These are phyloP conservation scores for Phaeosphaeriaceae sp. DNA, from an alignment of 2,329 filamentous ascomycete species.

Conservation along the genomic window DNA sequence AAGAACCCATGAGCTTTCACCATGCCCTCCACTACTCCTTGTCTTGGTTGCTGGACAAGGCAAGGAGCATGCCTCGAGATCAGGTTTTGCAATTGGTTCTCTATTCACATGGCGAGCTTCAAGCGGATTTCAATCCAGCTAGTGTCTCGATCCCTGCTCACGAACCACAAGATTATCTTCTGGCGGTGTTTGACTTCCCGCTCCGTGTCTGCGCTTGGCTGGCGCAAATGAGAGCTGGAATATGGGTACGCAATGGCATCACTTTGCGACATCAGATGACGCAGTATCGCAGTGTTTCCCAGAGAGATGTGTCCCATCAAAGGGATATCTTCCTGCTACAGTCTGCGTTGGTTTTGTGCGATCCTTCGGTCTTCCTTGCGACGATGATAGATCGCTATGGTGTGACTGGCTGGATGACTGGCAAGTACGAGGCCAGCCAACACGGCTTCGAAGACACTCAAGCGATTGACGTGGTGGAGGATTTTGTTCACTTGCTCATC, in stretches of 20 bases:
- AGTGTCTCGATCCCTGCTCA: slow-evolving; percentile 68
- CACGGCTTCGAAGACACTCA: slow-evolving; percentile 84
- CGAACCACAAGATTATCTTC: slow-evolving; percentile 77
- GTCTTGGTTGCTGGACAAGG: slow-evolving; percentile 94
- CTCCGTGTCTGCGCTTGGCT: slow-evolving; percentile 94
- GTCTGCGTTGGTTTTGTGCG: slow-evolving; percentile 84
- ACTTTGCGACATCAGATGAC: slow-evolving; percentile 94
- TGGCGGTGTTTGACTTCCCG: slow-evolving; percentile 91
- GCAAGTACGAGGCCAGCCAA: slow-evolving; percentile 70
- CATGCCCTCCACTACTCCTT: slow-evolving; percentile 95
- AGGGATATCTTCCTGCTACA: slow-evolving; percentile 94
- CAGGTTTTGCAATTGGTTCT: slow-evolving; percentile 72
- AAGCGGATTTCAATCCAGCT: slow-evolving; percentile 64
- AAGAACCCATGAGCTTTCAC: slow-evolving; percentile 94
- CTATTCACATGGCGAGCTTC: slow-evolving; percentile 75
- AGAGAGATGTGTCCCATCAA: slow-evolving; percentile 91
- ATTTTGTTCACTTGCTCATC: slow-evolving; percentile 93
- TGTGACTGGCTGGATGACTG: slow-evolving; percentile 85
- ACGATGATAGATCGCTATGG: slow-evolving; percentile 93
- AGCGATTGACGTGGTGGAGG: slow-evolving; percentile 91
- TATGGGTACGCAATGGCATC: slow-evolving; percentile 98
- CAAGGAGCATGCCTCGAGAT: slow-evolving; percentile 73
- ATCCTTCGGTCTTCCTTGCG: slow-evolving; percentile 82
- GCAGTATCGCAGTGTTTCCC: slow-evolving; percentile 87
- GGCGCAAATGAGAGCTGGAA: slow-evolving; percentile 95